Percentiles rank a stretch among this genome's conserved stretches.
These are phyloP conservation scores for Tulasnella sp. DNA, from an alignment of 768 basidiomycete genomes.

Conservation along the genomic window DNA sequence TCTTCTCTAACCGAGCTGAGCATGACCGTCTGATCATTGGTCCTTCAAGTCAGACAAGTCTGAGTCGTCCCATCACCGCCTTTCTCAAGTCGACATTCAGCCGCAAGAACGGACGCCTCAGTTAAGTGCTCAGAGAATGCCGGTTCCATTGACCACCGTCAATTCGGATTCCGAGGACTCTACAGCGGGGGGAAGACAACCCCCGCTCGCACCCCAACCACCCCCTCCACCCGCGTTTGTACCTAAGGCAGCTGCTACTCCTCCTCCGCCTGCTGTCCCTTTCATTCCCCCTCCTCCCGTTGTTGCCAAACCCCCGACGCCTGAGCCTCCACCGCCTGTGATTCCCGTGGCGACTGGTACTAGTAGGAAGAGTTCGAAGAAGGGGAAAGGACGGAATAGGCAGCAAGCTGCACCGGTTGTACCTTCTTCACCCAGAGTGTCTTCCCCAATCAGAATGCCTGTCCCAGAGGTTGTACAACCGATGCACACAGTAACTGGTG, in stretches of 20 bases:
- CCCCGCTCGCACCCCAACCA: neutral
- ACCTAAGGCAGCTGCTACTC: neutral
- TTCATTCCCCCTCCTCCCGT: neutral
- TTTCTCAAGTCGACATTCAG: constrained; percentile 1
- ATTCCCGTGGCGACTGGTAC: neutral
- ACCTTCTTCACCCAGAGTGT: constrained; percentile 6
- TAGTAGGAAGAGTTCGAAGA: neutral
- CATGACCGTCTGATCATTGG: constrained; percentile 6
- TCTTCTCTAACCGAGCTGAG: neutral
- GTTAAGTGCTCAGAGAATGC: neutral
- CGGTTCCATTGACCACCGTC: neutral
- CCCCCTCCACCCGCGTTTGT: constrained; percentile 7
- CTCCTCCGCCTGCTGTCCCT: neutral
- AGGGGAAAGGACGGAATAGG: neutral
- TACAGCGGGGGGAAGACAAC: neutral
- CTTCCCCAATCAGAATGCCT: neutral
- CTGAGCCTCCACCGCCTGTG: neutral
- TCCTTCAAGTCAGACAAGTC: neutral
- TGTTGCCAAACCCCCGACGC: neutral
- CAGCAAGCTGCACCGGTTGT: neutral
- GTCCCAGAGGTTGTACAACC: neutral
- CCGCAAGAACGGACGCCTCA: neutral
- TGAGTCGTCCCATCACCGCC: neutral
- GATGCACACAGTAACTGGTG: neutral
- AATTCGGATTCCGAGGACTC: constrained; percentile 16